These are phyloP conservation scores for Mucor irregularis DNA, from an alignment of 371 early-diverging fungal genomes.

Conservation along the genomic window DNA sequence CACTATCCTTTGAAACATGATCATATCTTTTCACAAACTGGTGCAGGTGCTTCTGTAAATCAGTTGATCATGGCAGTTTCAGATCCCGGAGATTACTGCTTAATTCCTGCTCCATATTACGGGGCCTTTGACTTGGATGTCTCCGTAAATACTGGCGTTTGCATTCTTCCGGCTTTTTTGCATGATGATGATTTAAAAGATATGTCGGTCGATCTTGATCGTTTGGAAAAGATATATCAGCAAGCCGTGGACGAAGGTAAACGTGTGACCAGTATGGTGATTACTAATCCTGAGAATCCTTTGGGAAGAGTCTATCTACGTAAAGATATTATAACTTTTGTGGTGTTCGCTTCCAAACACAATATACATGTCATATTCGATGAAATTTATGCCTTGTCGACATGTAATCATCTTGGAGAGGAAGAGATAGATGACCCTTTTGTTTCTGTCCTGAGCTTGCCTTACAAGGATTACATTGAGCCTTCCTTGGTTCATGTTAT, in stretches of 20 bases:
- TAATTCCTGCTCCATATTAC: constrained; percentile 76
- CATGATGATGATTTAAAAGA: constrained; percentile 10
- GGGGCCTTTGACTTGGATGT: constrained; percentile 73
- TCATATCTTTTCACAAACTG: constrained; percentile 64
- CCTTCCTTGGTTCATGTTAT: constrained; percentile 66
- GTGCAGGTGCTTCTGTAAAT: constrained; percentile 69
- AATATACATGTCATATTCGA: constrained; percentile 75
- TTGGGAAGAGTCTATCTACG: constrained; percentile 57
- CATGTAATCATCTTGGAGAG: constrained; percentile 43
- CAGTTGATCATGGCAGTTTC: constrained; percentile 59
- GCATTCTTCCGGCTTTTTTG: constrained; percentile 48
- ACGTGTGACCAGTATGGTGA: constrained; percentile 51
- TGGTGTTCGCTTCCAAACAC: constrained; percentile 62
- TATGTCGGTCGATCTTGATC: constrained; percentile 31
- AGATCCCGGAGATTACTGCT: constrained; percentile 72
- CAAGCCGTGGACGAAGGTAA: constrained; percentile 35
- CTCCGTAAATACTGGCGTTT: constrained; percentile 49
- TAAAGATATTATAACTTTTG: constrained; percentile 51
- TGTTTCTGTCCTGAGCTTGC: constrained; percentile 46
- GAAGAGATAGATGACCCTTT: constrained; percentile 6
- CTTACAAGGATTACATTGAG: constrained; percentile 60
- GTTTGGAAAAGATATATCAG: constrained; percentile 43
- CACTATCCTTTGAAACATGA: constrained; percentile 38
- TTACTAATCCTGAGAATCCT: constrained; percentile 77
- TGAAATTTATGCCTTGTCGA: constrained; percentile 82